Conservation (phyloP, 2,329 filamentous ascomycete species). For the Paraphaeosphaeria sporulosa region DNA sequence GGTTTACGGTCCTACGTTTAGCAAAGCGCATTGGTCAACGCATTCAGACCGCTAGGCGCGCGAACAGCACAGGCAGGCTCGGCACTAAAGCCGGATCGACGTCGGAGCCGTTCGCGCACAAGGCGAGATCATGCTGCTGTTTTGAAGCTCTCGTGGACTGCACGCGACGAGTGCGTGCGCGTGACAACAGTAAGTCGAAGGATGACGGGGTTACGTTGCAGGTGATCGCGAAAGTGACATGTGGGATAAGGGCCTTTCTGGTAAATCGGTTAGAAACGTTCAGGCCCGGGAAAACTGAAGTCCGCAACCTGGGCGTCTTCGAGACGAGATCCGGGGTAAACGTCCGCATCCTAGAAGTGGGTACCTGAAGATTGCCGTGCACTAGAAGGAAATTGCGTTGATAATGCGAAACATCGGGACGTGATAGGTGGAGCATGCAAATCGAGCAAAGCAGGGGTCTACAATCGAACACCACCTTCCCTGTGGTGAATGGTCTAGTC, state of each 20-base stretch:
- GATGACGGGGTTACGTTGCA: not conserved
- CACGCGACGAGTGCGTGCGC: slow-evolving; percentile 6
- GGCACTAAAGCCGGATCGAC: not conserved
- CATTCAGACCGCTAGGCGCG: not conserved
- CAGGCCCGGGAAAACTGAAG: not conserved
- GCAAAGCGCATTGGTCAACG: slow-evolving; percentile 1
- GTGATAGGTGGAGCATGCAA: slow-evolving; percentile 10
- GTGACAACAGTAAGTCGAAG: not conserved
- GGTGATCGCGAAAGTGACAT: not conserved
- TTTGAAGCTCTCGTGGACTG: not conserved
- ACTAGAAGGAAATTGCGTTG: not conserved
- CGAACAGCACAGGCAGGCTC: not conserved
- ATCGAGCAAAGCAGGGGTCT: not conserved
- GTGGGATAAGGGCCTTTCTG: not conserved
- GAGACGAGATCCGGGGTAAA: not conserved
- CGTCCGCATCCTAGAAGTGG: not conserved
- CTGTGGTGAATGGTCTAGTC: not conserved
- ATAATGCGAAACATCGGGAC: not conserved
- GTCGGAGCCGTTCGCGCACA: slow-evolving; percentile 1
- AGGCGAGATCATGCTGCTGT: slow-evolving; percentile 2
- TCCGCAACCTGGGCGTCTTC: not conserved
- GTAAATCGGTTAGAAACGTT: not conserved
- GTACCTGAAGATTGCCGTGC: slow-evolving; percentile 7
- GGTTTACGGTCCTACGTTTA: not conserved
- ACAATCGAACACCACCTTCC: slow-evolving; percentile 6